Base-by-base conservation (phyloP, 495 filamentous ascomycete genomes). In the Xylaria intraflava region DNA sequence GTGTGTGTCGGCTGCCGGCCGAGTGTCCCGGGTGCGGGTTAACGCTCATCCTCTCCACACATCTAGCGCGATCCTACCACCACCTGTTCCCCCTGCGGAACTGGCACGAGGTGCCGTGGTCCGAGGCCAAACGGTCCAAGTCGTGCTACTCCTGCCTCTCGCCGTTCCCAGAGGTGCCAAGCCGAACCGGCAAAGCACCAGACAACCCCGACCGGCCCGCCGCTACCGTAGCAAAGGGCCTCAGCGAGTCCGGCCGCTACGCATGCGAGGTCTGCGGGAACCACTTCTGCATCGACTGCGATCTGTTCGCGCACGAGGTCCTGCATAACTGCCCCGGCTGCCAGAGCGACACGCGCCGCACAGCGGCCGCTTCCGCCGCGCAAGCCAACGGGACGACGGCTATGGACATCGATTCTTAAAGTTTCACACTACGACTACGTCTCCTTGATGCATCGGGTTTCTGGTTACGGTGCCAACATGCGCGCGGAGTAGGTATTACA, bases 251-350 rank as follows among this genome's bases (percentile, higher is more conserved):
- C 64, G 84, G 84, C 46, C 77, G 93, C 51, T 98, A 98, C 65
- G 85, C 85, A 54, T 98, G 93, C 68, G 81, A 83, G 55, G 84
- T 80, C 30, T 98, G 93, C 66, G 67, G 76, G 6, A 85, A 88
- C 45, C 89, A 95, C 67, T 98, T 97, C 62, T 98, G 93, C 76
- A 91, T 97, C 59, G 94, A 97, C 66, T 98, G 94, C 64, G 94
- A 97, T 69, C 79, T 96, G 5, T 97, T 89, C 71, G 85, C 86
- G 20, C 93, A 98, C 70, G 89, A 95, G 69, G 82, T 89, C 3
- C 78, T 95, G 38, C 91, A 98, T 67, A 96, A 96, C 65, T 98
- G 93, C 61, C 91, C 93, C 12, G 90, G 90, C 0, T 98, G 93
- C 66, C 87, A 95, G 72, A 88, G 86, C 68, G 75, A 76, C 49